Conservation (phyloP, 1,284 basidiomycete species). For the Moniliophthora roreri region DNA sequence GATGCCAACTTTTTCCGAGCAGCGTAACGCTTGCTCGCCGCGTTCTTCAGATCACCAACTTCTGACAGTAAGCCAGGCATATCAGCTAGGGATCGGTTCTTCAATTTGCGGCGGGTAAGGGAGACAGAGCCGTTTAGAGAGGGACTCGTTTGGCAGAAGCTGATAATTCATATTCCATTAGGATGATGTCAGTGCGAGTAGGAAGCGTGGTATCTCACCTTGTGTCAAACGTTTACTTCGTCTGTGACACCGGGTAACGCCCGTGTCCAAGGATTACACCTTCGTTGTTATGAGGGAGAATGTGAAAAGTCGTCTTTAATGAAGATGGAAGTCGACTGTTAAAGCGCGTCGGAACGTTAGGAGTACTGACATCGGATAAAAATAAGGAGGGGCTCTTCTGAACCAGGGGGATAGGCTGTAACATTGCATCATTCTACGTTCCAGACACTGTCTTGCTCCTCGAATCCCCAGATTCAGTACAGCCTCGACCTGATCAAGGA, state of each 20-base stretch:
- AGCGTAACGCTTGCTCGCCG: background rate
- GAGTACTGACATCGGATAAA: too few species aligned
- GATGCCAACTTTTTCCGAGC: background rate
- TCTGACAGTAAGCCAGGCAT: background rate
- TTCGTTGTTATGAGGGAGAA: background rate
- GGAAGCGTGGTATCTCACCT: conserved; percentile 5
- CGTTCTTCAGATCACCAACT: background rate
- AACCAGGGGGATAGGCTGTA: too few species aligned
- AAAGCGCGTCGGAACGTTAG: background rate
- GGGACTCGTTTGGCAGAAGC: background rate
- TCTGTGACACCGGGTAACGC: too few species aligned
- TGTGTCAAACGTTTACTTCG: conserved; percentile 3
- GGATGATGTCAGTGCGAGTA: background rate
- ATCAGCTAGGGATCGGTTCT: too few species aligned
- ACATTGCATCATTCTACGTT: too few species aligned
- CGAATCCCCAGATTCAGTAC: too few species aligned
- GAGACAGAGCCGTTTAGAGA: conserved; percentile 1
- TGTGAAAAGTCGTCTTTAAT: conserved; percentile 4
- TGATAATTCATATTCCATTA: background rate
- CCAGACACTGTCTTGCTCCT: too few species aligned
- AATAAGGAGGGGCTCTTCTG: background rate
- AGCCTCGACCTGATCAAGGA: too few species aligned
- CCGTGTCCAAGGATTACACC: background rate
- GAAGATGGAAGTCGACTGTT: background rate
- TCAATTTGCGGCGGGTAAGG: background rate